These are phyloP conservation scores for Argentina anserina DNA, from an alignment of 306 rosid species.

Conservation along the genomic window DNA sequence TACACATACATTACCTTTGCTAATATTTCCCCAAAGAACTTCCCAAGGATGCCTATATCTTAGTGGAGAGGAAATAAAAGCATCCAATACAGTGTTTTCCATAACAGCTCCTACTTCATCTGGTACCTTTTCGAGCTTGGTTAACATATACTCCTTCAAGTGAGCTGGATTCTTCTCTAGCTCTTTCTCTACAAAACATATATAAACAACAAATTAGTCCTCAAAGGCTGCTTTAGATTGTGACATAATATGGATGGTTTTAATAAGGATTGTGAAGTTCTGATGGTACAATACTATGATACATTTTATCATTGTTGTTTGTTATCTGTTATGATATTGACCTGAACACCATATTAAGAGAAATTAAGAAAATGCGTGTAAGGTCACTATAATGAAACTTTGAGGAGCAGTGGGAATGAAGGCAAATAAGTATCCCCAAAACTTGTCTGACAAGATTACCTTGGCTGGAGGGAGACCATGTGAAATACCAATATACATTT, in stretches of 20 bases:
- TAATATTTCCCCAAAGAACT: constrained; percentile 47
- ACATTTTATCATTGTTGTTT: not conserved
- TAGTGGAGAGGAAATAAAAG: constrained; percentile 22
- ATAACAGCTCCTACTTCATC: constrained; percentile 32
- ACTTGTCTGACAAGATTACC: constrained; percentile 35
- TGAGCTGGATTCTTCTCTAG: constrained; percentile 29
- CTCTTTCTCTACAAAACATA: constrained; percentile 39
- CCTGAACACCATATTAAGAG: not conserved
- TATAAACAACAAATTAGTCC: not conserved
- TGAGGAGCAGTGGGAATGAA: not conserved
- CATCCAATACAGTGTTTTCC: constrained; percentile 37
- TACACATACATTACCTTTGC: constrained; percentile 61
- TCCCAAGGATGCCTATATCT: constrained; percentile 53
- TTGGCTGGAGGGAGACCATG: constrained; percentile 52
- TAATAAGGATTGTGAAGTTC: not conserved
- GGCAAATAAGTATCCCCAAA: not conserved
- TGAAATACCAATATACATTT: constrained; percentile 51
- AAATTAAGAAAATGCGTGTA: not conserved
- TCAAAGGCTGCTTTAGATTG: not conserved
- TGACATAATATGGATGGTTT: not conserved
- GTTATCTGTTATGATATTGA: not conserved
- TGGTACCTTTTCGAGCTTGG: constrained; percentile 47
- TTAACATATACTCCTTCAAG: constrained; percentile 44
- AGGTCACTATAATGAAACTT: not conserved
- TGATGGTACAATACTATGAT: not conserved